Evolutionary conservation across 305 asterid genomes (phyloP), one percentile per base, ranked within the genome.

Genomic region (Stenogyne calaminthoides): DNA sequence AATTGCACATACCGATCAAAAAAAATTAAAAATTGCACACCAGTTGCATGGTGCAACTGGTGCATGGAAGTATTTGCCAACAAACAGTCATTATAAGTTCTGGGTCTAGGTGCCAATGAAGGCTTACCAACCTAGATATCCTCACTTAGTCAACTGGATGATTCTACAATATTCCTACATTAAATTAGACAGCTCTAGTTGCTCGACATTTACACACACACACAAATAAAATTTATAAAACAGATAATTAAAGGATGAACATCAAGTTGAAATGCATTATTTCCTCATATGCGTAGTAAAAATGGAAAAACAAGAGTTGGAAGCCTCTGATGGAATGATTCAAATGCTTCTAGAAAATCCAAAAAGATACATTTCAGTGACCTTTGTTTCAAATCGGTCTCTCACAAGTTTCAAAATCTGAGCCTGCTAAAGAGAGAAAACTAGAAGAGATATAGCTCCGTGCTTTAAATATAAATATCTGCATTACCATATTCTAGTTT

Each of bases 261-360:
- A 20, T 55, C 14, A 40, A 69, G 68, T 60, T 49, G 70, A 59
- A 29, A 72, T 18, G 34, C 39, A 40, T 49, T 12, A 8, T 27
- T 32, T 69, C 58, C 58, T 49, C 39, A 15, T 9, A 12, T 18
- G 6, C 5, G 22, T 3, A 16, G 27, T 20, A 47, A 32, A 19
- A 32, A 36, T 7, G 15, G 39, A 34, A 51, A 44, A 64, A 25
- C 65, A 54, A n/a, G 59, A 32, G 64, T 2, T 2, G 19, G 64
- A 36, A 18, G 46, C 8, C 47, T 47, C 59, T 37, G 6, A 44
- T 71, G 25, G 9, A 59, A 9, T n/a, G 14, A 58, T 16, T 10
- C 12, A 42, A 27, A 18, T 6, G 34, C 51, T 37, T 37, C 6
- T 9, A 9, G 14, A 62, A 15, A 25, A 12, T 70, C 25, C 58